Evolutionary conservation across 2,329 filamentous ascomycete genomes (phyloP).

Genomic region (Colletotrichum magnum): DNA sequence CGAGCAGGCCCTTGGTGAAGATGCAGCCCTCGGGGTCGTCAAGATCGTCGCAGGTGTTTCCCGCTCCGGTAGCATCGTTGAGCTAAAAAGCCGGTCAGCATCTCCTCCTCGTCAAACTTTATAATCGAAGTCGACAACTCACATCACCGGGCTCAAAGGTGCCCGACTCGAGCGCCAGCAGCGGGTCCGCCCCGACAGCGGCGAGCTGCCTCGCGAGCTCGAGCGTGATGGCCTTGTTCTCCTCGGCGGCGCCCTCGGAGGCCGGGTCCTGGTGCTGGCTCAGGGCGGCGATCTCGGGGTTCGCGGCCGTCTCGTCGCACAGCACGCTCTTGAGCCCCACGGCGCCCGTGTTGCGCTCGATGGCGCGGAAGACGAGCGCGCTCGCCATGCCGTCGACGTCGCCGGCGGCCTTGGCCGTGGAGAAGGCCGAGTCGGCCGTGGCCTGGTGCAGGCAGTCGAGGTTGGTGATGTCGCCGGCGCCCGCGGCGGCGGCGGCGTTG

Average conservation of each 20-base stretch:
- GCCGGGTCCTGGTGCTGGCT: slow-evolving; percentile 79
- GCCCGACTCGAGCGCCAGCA: slow-evolving; percentile 71
- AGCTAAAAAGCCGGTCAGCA: background rate
- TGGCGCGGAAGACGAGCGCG: slow-evolving; percentile 66
- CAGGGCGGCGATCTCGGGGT: slow-evolving; percentile 76
- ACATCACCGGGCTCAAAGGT: slow-evolving; percentile 75
- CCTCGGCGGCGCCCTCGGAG: slow-evolving; percentile 65
- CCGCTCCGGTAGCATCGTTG: slow-evolving; percentile 44
- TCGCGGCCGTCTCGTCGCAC: slow-evolving; percentile 71
- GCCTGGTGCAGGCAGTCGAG: slow-evolving; percentile 72
- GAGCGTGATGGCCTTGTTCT: slow-evolving; percentile 74
- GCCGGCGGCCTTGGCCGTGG: slow-evolving; percentile 69
- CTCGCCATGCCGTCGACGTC: slow-evolving; percentile 66
- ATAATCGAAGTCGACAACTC: slow-evolving; percentile 43
- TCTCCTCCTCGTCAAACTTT: background rate
- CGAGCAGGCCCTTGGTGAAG: slow-evolving; percentile 65
- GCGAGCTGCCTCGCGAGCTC: slow-evolving; percentile 72
- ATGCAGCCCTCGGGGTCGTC: slow-evolving; percentile 68
- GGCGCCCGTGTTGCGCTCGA: slow-evolving; percentile 72
- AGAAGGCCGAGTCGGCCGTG: slow-evolving; percentile 72
- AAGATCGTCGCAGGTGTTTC: slow-evolving; percentile 61
- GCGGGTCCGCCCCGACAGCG: slow-evolving; percentile 73
- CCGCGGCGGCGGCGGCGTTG: slow-evolving; percentile 58
- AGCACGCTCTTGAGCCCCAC: slow-evolving; percentile 71
- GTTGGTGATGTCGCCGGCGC: slow-evolving; percentile 52